These are phyloP conservation scores for Claviceps fusiformis DNA, from an alignment of 2,329 filamentous ascomycete species.

Conservation along the genomic window DNA sequence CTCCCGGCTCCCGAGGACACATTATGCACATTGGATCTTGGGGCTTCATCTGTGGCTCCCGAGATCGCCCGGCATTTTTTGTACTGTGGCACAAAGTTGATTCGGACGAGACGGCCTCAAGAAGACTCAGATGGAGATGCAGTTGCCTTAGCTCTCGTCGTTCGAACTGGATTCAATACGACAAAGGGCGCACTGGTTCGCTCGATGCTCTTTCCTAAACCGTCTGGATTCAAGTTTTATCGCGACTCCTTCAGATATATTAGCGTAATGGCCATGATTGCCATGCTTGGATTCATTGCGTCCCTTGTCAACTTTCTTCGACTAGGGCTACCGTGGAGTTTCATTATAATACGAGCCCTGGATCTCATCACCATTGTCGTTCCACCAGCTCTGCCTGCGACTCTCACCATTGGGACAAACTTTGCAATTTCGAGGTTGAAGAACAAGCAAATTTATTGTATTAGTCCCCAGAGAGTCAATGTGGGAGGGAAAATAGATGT, in stretches of 20 bases:
- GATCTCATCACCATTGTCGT: conserved; percentile 97
- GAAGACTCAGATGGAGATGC: conserved; percentile 77
- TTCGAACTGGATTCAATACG: conserved; percentile 92
- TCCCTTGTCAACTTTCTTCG: conserved; percentile 90
- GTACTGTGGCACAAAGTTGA: conserved; percentile 90
- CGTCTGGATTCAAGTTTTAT: conserved; percentile 97
- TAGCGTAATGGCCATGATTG: conserved; percentile 84
- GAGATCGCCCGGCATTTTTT: conserved; percentile 80
- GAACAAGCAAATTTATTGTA: conserved; percentile 87
- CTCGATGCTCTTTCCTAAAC: conserved; percentile 97
- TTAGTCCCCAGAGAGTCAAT: conserved; percentile 93
- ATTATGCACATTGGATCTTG: conserved; percentile 61
- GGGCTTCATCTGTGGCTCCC: conserved; percentile 68
- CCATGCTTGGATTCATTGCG: conserved; percentile 72
- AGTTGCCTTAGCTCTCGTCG: conserved; percentile 79
- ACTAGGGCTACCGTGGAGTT: conserved; percentile 69
- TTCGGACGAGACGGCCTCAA: conserved; percentile 77
- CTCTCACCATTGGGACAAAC: conserved; percentile 89
- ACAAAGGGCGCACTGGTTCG: conserved; percentile 92
- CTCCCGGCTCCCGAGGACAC: conserved; percentile 69
- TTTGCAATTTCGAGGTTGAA: conserved; percentile 82
- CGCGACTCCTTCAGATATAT: conserved; percentile 96
- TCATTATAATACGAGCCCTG: conserved; percentile 82
- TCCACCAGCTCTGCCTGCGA: conserved; percentile 85
- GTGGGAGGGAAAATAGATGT: conserved; percentile 92